Percentiles rank a stretch among this genome's conserved stretches.
Evolutionary conservation across 257 asterid species (phyloP).

Genomic region (Pogostemon cablin): DNA sequence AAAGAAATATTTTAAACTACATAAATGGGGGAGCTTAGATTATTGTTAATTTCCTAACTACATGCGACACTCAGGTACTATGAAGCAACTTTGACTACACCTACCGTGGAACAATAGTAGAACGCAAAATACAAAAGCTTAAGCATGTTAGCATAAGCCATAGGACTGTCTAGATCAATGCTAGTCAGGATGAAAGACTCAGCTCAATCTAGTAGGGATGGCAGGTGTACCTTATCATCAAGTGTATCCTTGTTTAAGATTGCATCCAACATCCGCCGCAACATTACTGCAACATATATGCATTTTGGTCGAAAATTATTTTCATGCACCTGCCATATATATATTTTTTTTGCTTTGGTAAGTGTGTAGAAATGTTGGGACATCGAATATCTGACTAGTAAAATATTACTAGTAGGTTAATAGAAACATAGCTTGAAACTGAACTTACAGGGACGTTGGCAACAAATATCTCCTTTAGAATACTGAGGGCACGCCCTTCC

Average conservation of each 20-base stretch:
- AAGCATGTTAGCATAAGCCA: constrained; percentile 20
- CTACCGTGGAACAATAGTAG: not conserved
- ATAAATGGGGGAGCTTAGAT: not conserved
- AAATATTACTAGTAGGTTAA: constrained; percentile 6
- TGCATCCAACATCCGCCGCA: constrained; percentile 98
- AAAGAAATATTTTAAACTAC: not conserved
- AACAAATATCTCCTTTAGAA: constrained; percentile 69
- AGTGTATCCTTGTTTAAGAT: constrained; percentile 89
- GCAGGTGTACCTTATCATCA: constrained; percentile 82
- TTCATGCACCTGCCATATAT: constrained; percentile 53
- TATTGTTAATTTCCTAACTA: not conserved
- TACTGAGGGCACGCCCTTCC: constrained; percentile 71
- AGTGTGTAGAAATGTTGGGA: not conserved
- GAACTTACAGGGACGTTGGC: constrained; percentile 82
- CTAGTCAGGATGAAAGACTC: constrained; percentile 5
- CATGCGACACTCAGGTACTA: not conserved
- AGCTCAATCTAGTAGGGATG: constrained; percentile 10
- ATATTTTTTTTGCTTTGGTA: not conserved
- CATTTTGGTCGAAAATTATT: constrained; percentile 88
- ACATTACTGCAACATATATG: constrained; percentile 90
- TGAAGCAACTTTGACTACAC: constrained; percentile 9
- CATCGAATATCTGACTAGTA: constrained; percentile 22
- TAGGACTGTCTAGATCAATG: not conserved
- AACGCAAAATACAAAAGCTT: not conserved
- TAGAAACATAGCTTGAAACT: constrained; percentile 23